Base-by-base conservation (phyloP, 108 stramenopile genomes). In the Thalassiosira profunda region DNA sequence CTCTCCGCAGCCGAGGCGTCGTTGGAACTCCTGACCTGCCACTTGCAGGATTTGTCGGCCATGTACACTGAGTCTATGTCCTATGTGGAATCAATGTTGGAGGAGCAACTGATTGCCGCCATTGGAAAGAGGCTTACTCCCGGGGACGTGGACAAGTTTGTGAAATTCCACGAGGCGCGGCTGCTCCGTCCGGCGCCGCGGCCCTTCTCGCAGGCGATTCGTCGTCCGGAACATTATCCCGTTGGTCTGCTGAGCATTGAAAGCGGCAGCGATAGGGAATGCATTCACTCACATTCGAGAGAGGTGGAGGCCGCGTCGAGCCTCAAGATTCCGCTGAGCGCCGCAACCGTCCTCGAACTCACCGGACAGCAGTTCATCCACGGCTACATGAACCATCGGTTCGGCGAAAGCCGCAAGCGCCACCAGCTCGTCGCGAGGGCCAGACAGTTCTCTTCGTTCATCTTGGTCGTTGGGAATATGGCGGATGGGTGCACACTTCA, bases 401-500 rank as follows among this genome's bases (percentile, higher is more conserved):
- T 85, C 60, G 74, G 47, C 29, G 25, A 8, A 10, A 66, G 33
- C 21, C 64, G 18, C 49, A 38, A 40, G 5, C 10, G 31, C 7
- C 56, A 59, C 17, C 57, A 80, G 44, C 62, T 95, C 12, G 59
- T 63, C 48, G 86, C 86, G 15, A 72, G 88, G 35, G 88, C 94
- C 12, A 61, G 85, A 36, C 91, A 95, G 52, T 95, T 95, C 68
- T 89, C 88, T 1, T 72, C 81, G 40, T 95, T 89, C 43, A 43
- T 95, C 11, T 57, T 95, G 12, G 30, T 95, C 3, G 35, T 94
- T 51, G 96, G 96, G 14, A 88, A 31, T 10, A 91, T 97, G 60
- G 47, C 76, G 10, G 85, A 86, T 0, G 56, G 78, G 5, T 59
- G 83, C 26, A 55, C 58, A 11, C 81, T 97, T 31, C 76, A 83